Base-by-base conservation (phyloP, 805 yeast species). In the Ogataea thermomethanolica region DNA sequence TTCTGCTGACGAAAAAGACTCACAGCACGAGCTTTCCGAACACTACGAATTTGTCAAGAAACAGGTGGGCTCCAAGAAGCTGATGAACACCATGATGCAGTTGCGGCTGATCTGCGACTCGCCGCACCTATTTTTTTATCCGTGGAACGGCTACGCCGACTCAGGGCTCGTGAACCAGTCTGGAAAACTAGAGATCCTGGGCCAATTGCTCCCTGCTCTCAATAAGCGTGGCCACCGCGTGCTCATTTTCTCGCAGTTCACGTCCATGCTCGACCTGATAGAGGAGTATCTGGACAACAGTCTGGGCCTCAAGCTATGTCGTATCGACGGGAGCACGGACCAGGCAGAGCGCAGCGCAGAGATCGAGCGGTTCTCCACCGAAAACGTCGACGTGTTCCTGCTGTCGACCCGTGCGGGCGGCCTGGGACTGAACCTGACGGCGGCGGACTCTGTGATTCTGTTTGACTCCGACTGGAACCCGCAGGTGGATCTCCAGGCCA, bases 391-490 rank as follows among this genome's bases (percentile, higher is more conserved):
- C 17, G 70, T 89, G 1, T 91, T 91, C 49, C 61, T 93, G 37
- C 68, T 93, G 10, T 84, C 95, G 10, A 93, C 99, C 0, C 71
- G 98, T 46, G 91, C 98, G 1, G 99, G 97, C 8, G 98, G 98
- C 0, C 71, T 91, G 24, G 99, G 99, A 5, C 78, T 91, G 30
- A 91, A 91, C 55, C 67, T 91, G 40, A 76, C 82, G 0, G 79
- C 83, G 0, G 96, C 98, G 0, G 97, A 93, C 49, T 81, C 95
- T 1, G 98, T 93, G 1, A 76, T 91, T 3, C 54, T 91, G 8
- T 89, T 87, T 56, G 99, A 91, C 55, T 84, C 88, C 41, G 99
- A 91, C 57, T 91, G 97, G 96, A 91, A 91, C 55, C 99, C 98
- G 0, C 97, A 91, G 56, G 95, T 88, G 46, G 98, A 91, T 62